Evolutionary conservation across 495 filamentous ascomycete species (phyloP), one percentile per base, ranked within the genome.

Genomic region (Apiosordaria backusii): DNA sequence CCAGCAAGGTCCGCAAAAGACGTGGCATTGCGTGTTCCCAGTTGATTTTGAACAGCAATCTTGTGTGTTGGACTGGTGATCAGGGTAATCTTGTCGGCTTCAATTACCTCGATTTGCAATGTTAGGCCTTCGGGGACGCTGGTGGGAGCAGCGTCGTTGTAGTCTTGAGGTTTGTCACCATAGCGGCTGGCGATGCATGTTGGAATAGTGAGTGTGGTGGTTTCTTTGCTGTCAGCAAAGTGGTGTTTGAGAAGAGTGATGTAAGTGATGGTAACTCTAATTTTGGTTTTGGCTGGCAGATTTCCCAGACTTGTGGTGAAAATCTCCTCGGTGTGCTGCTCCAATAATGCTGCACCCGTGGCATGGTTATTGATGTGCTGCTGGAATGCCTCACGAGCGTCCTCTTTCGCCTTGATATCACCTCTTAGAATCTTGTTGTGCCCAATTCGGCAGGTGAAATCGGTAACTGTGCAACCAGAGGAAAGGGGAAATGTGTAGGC

Each of bases 301-400:
- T 70, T 70, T 22, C 68, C 68, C 26, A 70, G 62, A 16, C 57
- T 67, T 1, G 61, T 67, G 21, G 68, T 70, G 54, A 70, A 70
- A 16, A 70, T 29, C 26, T 70, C 68, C 16, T 65, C 61, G 0
- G 68, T 67, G 25, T 67, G 62, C n/a, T 70, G 65, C 27, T 70
- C 62, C 1, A 70, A 59, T 6, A 70, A 26, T 0, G 57, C 68
- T 6, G 68, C 65, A 6, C 62, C 60, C 0, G 65, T 67, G 22
- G 61, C 19, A 18, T 62, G 35, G 10, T 40, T 7, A 22, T 50
- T 61, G 54, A 67, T 57, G 29, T 67, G 65, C 1, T 60, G 57
- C 23, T 53, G n/a, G 29, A 67, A 70, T 29, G 27, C 26, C 6
- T 65, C 68, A 21, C 68, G 65, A n/a, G 68, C 68, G 22, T 67